phyloP scores from a whole-genome alignment of 768 basidiomycete species.

The Boletus sp. region DNA sequence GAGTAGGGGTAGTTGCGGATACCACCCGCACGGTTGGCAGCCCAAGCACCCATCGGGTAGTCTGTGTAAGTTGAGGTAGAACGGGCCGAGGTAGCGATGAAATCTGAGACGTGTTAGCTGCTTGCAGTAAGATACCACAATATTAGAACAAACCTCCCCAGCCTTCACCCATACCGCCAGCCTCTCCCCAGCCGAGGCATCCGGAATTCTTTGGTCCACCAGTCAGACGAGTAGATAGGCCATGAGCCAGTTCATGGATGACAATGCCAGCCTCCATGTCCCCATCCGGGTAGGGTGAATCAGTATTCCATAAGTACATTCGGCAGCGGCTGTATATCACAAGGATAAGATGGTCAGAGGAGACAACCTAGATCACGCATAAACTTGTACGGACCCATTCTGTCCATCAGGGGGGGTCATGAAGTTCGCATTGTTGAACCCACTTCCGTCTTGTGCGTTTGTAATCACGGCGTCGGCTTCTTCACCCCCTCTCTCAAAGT shows the following conservation, averaged over 20 bases:
- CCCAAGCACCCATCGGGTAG: constrained; percentile 95
- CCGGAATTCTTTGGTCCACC: constrained; percentile 92
- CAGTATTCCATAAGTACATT: constrained; percentile 96
- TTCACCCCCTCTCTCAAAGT: constrained; percentile 86
- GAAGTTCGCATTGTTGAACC: constrained; percentile 91
- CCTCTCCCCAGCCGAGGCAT: constrained; percentile 94
- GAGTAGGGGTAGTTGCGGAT: constrained; percentile 92
- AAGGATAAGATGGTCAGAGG: not conserved
- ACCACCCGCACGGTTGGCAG: constrained; percentile 68
- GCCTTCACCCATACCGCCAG: constrained; percentile 97
- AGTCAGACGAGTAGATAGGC: constrained; percentile 89
- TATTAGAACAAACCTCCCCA: constrained; percentile 64
- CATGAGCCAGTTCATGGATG: constrained; percentile 87
- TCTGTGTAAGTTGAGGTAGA: constrained; percentile 70
- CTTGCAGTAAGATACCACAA: not conserved
- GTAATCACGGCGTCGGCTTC: constrained; percentile 90
- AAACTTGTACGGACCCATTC: constrained; percentile 49
- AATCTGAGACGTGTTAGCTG: constrained; percentile 43
- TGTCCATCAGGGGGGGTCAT: constrained; percentile 82
- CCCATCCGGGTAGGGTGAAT: constrained; percentile 87
- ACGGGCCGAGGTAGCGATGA: constrained; percentile 83
- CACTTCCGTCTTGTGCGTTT: constrained; percentile 93
- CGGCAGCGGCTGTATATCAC: constrained; percentile 57
- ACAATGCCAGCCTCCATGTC: constrained; percentile 97
- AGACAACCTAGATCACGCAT: not conserved